Percentiles rank a stretch among this genome's conserved stretches.
phyloP scores from a whole-genome alignment of 2,329 filamentous ascomycete genomes.

The Beauveria asiatica region DNA sequence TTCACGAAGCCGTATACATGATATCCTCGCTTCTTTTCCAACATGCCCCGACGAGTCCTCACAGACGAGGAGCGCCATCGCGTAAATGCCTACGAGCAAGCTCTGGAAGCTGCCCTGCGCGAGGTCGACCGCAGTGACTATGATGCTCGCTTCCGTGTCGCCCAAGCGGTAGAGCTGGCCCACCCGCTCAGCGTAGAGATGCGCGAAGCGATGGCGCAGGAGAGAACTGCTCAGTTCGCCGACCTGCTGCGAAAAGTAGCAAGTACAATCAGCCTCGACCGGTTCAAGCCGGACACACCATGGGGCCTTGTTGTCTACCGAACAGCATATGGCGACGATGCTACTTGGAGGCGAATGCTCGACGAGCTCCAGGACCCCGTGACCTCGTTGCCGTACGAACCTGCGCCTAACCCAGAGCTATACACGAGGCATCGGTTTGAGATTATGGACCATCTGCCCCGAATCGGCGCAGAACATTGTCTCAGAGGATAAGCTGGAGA shows the following conservation, averaged over 20 bases:
- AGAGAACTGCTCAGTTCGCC: not conserved
- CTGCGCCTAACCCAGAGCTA: not conserved
- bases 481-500: too few species aligned
- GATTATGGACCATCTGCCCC: constrained; percentile 1
- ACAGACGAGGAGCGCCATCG: not conserved
- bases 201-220: not conserved
- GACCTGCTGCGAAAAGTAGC: not conserved
- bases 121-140: not conserved
- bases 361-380: not conserved
- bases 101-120: not conserved
- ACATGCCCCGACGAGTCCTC: not conserved
- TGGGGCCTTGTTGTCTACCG: constrained; percentile 7
- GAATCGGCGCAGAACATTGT: too few species aligned
- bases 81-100: not conserved
- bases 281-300: not conserved
- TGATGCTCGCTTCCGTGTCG: not conserved
- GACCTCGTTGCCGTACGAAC: not conserved
- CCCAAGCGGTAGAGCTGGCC: not conserved
- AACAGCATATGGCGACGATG: constrained; percentile 7
- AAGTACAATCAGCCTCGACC: not conserved
- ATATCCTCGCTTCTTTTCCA: not conserved
- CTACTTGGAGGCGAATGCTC: constrained; percentile 4
- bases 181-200: not conserved
- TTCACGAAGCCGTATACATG: not conserved
- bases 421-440: not conserved